Base-by-base conservation (phyloP, 805 yeast genomes). In the Brettanomyces custersianus region DNA sequence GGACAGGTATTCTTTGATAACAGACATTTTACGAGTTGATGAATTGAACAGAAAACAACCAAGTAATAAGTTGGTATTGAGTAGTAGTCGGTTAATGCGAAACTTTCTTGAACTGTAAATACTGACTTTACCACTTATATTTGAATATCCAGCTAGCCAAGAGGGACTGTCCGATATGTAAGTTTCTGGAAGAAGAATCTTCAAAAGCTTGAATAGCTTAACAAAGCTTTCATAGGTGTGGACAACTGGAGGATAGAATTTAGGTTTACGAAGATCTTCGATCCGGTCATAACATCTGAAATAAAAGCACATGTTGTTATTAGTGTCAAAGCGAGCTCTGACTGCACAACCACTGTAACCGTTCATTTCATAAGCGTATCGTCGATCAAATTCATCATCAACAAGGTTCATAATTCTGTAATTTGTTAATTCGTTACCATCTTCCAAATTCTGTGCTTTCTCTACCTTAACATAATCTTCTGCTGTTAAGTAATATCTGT, bases 1-100 rank as follows among this genome's bases (percentile, higher is more conserved):
- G 3, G 57, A 45, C 22, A 65, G 46, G 43, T 71, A 72, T 34
- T 65, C 67, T 66, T 68, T 62, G 6, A 71, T 26, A 8, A 65
- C 44, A 22, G 58, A 67, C 40, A 65, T 61, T 4, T 56, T 47
- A 4, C 49, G 32, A 13, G 62, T 47, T 4, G 59, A 51, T 11
- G 60, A 59, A 42, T 61, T 74, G 29, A 58, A 51, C 5, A 57
- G 40, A 4, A 77, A 41, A n/a, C 63, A 51, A 15, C 64, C 54
- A 11, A 81, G 48, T 24, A 77, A 57, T 6, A 67, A 43, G 43
- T 79, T 79, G 24, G 79, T 42, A 24, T 61, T 56, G 25, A 66
- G 63, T 16, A 75, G 51, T 24, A 72, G 54, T 23, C 69, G 60
- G 43, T 75, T 75, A 24, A 71, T 44, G 32, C 66, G 62, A 29